These are phyloP conservation scores for Paecilomyces sp. DNA, from an alignment of 2,329 filamentous ascomycete genomes.

Conservation along the genomic window DNA sequence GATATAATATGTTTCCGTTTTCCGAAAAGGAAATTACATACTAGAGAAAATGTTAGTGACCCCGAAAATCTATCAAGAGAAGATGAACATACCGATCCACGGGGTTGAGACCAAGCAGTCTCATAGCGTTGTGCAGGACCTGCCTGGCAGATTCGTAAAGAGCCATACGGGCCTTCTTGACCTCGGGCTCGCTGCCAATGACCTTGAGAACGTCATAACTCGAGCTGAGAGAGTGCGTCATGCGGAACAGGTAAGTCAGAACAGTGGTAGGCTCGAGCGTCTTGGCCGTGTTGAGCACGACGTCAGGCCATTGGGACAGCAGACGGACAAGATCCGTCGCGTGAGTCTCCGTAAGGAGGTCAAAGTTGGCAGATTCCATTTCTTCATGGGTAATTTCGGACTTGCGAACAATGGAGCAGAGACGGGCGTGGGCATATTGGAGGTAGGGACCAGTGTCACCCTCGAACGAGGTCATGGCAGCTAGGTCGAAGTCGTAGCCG, in stretches of 20 bases:
- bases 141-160: constrained; percentile 57
- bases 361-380: constrained; percentile 49
- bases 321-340: constrained; percentile 55
- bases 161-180: constrained; percentile 54
- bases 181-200: constrained; percentile 50
- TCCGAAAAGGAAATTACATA: constrained; percentile 1
- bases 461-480: constrained; percentile 59
- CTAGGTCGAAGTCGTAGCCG: constrained; percentile 59
- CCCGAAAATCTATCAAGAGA: not conserved
- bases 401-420: constrained; percentile 54
- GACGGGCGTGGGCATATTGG: constrained; percentile 56
- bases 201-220: constrained; percentile 59
- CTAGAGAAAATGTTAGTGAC: not conserved
- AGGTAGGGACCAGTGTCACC: constrained; percentile 60
- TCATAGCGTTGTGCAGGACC: constrained; percentile 61
- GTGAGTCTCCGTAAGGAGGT: constrained; percentile 55
- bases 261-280: constrained; percentile 61
- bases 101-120: constrained; percentile 57
- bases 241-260: constrained; percentile 61
- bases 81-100: constrained; percentile 44
- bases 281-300: constrained; percentile 55
- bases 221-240: constrained; percentile 55
- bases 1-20: not conserved
- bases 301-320: constrained; percentile 59
- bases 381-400: constrained; percentile 42